Conservation (phyloP, 177 flowering plant species). For the Vitis hybrid region DNA sequence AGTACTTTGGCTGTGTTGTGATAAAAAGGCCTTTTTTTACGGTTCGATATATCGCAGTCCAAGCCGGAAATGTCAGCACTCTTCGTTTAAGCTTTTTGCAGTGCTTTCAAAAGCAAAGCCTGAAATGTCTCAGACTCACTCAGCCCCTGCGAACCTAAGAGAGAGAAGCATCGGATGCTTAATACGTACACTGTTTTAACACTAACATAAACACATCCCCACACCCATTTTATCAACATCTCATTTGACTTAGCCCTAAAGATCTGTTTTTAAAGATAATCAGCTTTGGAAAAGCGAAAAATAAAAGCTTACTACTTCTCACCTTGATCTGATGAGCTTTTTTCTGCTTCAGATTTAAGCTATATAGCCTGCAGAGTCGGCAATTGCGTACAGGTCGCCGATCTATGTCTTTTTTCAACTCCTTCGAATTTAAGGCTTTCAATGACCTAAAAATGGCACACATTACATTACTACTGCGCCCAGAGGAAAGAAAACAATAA, state of each 20-base stretch:
- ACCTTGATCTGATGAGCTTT: slow-evolving; percentile 13
- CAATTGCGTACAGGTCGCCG: slow-evolving; percentile 12
- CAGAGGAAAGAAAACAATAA: neutral
- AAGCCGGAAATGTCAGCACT: slow-evolving; percentile 41
- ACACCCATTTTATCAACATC: neutral
- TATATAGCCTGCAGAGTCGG: slow-evolving; percentile 11
- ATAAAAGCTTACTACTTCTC: neutral
- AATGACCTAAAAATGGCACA: slow-evolving; percentile 19
- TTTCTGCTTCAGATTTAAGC: slow-evolving; percentile 23
- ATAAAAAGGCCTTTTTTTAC: slow-evolving; percentile 20
- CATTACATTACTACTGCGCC: slow-evolving; percentile 4
- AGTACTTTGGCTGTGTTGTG: slow-evolving; percentile 34
- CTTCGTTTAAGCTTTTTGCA: slow-evolving; percentile 39
- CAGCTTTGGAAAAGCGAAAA: slow-evolving; percentile 16
- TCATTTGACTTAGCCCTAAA: slow-evolving; percentile 3
- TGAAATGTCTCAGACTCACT: slow-evolving; percentile 19
- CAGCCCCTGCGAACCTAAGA: slow-evolving; percentile 8
- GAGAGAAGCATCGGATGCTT: slow-evolving; percentile 17
- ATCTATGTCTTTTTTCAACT: slow-evolving; percentile 4
- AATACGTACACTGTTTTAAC: neutral
- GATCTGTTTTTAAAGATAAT: slow-evolving; percentile 3
- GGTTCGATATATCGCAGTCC: slow-evolving; percentile 49
- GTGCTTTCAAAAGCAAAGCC: slow-evolving; percentile 45
- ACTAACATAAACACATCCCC: neutral
- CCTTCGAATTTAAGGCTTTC: slow-evolving; percentile 17